phyloP scores from a whole-genome alignment of 768 basidiomycete genomes.

The Suillus plorans region DNA sequence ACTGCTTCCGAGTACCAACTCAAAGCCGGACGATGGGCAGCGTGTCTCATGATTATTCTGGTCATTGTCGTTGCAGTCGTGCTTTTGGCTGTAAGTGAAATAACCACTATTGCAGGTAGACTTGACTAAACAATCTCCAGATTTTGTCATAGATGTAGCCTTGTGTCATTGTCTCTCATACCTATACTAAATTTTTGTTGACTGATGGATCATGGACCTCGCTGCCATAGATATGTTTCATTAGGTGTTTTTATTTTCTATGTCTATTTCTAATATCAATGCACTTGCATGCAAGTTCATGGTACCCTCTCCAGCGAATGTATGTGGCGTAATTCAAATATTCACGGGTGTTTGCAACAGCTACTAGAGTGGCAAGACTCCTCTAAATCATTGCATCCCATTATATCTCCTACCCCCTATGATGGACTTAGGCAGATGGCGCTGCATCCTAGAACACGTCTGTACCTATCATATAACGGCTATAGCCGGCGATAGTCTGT shows the following conservation, averaged over 20 bases:
- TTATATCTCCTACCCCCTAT: not conserved
- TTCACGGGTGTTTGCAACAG: not conserved
- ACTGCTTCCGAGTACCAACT: constrained; percentile 93
- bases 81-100: constrained; percentile 78
- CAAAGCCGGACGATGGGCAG: constrained; percentile 86
- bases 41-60: constrained; percentile 87
- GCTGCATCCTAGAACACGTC: not conserved
- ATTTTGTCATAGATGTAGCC: constrained; percentile 1
- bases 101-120: constrained; percentile 2
- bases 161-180: constrained; percentile 33
- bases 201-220: not conserved
- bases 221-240: not conserved
- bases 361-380: not conserved
- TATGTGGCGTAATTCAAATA: too few species aligned
- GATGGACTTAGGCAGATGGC: not conserved
- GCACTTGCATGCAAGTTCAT: not conserved
- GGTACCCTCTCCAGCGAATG: not conserved
- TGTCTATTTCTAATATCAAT: constrained; percentile 12
- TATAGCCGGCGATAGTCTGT: not conserved
- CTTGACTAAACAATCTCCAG: not conserved
- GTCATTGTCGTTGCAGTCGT: constrained; percentile 87
- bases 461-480: not conserved
- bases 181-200: not conserved
- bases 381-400: not conserved
- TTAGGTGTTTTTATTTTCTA: constrained; percentile 26